Percentiles rank a stretch among this genome's conserved stretches.
These are phyloP conservation scores for Neurospora sp. DNA, from an alignment of 2,329 filamentous ascomycete species.

Conservation along the genomic window DNA sequence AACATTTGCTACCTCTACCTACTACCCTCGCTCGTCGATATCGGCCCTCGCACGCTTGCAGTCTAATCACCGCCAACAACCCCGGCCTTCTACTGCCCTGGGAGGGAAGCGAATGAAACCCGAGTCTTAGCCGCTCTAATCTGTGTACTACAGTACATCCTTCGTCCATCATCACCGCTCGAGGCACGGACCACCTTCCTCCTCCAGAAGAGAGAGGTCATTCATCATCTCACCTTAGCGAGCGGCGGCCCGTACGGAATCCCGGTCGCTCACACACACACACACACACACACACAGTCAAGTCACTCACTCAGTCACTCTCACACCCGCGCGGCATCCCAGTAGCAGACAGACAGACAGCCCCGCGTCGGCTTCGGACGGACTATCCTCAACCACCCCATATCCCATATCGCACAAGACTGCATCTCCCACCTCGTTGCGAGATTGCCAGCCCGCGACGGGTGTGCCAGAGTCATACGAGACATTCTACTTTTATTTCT, in stretches of 20 bases:
- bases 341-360: background rate
- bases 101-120: constrained; percentile 29
- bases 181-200: constrained; percentile 26
- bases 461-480: constrained; percentile 25
- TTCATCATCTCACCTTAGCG: background rate
- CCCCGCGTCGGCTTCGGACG: constrained; percentile 15
- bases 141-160: constrained; percentile 8
- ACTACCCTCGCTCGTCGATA: constrained; percentile 11
- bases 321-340: constrained; percentile 7
- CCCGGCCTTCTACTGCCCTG: constrained; percentile 10
- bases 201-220: constrained; percentile 13
- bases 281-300: constrained; percentile 13
- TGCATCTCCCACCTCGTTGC: constrained; percentile 11
- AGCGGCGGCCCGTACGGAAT: background rate
- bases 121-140: constrained; percentile 30
- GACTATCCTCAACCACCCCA: constrained; percentile 1
- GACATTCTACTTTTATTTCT: constrained; percentile 31
- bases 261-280: constrained; percentile 12
- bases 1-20: constrained; percentile 8
- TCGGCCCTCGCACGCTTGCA: constrained; percentile 7
- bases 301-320: constrained; percentile 17
- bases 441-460: constrained; percentile 14
- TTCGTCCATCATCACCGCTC: constrained; percentile 21
- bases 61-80: constrained; percentile 1
- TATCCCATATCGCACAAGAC: constrained; percentile 12